Base-by-base conservation (phyloP, 192 early-diverging fungal genomes). In the Entophlyctis luteolus region DNA sequence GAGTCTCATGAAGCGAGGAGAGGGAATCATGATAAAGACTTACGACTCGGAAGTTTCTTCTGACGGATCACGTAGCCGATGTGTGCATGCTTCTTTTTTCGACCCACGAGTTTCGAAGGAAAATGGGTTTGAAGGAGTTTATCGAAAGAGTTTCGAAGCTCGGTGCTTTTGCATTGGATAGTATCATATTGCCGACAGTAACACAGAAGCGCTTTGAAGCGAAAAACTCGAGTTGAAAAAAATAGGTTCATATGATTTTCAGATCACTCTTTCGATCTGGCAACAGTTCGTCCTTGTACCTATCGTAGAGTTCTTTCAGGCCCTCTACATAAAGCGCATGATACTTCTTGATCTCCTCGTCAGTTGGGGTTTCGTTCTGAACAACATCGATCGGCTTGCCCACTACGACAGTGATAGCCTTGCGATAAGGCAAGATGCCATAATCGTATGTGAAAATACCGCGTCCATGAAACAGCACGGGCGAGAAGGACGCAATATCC, bases 401-500 rank as follows among this genome's bases (percentile, higher is more conserved):
- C 34, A 68, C 55, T 12, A 67, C 78, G 4, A 75, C 71, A 18
- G 68, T 72, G 48, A 83, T 57, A 0, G 62, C 66, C 20, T 75
- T 38, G 6, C 81, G 72, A 62, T 68, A 79, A n/a, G 81, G 81
- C 65, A 84, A 31, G 20, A 88, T 31, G 1, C 83, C 81, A 45
- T 73, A 79, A 92, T 57, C 23, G 2, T 57, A 57, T 29, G 55
- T 57, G 18, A 63, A 31, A 22, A 48, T 27, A 8, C 39, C 20
- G 14, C 92, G 86, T 16, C 93, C 94, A 59, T 91, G 84, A 68
- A 93, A 91, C 10, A 95, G 63, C 16, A 79, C 74, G 4, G 81
- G 78, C 6, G 68, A 46, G 48, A 83, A 75, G 0, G 74, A 55
- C 23, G 70, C 25, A 23, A 54, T 50, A 39, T 80, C 82, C 67